Evolutionary conservation across 2,329 filamentous ascomycete species (phyloP).

Genomic region (Atkinsonella texensis): DNA sequence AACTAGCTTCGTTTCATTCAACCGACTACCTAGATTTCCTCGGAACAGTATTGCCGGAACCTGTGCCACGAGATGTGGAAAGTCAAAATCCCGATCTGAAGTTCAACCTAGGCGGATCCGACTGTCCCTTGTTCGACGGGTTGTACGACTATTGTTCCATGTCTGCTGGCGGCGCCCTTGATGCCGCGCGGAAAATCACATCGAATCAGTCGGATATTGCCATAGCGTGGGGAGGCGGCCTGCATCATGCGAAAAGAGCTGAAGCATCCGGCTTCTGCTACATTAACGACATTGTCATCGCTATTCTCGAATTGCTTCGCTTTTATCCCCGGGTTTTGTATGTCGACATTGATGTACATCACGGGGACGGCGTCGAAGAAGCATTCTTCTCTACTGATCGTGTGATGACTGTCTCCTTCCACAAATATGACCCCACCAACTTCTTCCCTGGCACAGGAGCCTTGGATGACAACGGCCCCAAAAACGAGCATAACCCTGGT

Average conservation of each 20-base stretch:
- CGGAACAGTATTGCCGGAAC: conserved; percentile 54
- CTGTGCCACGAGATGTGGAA: conserved; percentile 53
- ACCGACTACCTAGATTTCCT: conserved; percentile 87
- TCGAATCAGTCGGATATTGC: conserved; percentile 86
- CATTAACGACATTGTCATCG: conserved; percentile 95
- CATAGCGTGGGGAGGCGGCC: conserved; percentile 91
- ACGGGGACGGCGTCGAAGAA: conserved; percentile 83
- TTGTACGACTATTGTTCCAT: conserved; percentile 91
- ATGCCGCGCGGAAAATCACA: conserved; percentile 81
- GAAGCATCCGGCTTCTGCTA: conserved; percentile 97
- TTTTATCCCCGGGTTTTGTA: conserved; percentile 79
- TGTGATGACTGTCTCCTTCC: conserved; percentile 88
- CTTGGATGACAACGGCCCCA: conserved; percentile 73
- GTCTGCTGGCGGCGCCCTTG: conserved; percentile 81
- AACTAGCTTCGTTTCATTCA: conserved; percentile 78
- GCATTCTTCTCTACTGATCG: conserved; percentile 83
- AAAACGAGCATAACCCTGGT: conserved; percentile 72
- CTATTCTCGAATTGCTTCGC: conserved; percentile 76
- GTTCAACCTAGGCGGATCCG: conserved; percentile 81
- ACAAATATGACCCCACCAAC: conserved; percentile 76
- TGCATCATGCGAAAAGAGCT: conserved; percentile 91
- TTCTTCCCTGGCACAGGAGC: conserved; percentile 92
- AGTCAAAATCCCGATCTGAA: conserved; percentile 50
- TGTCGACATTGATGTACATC: conserved; percentile 88
- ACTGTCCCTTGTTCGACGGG: conserved; percentile 94